phyloP scores from a whole-genome alignment of 352 stramenopile species.

The Phytophthora palmivora region DNA sequence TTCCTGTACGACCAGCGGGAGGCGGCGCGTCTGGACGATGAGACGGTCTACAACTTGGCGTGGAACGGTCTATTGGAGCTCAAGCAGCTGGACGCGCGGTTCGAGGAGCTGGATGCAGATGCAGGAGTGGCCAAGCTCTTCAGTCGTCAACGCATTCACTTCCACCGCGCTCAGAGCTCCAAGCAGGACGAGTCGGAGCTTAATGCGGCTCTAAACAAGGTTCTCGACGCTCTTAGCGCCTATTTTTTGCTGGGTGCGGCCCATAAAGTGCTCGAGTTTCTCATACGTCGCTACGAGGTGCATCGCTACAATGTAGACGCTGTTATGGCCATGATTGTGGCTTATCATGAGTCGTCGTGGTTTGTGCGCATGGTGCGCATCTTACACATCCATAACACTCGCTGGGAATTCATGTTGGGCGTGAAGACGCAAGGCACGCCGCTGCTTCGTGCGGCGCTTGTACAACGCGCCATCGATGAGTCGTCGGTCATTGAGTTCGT shows the following conservation, averaged over 20 bases:
- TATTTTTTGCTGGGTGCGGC: conserved; percentile 82
- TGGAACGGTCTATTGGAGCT: conserved; percentile 86
- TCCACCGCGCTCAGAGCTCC: conserved; percentile 74
- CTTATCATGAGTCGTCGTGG: conserved; percentile 87
- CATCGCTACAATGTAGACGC: conserved; percentile 89
- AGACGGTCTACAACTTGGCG: conserved; percentile 87
- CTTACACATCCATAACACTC: conserved; percentile 78
- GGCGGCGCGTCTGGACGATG: conserved; percentile 80
- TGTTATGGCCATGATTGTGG: conserved; percentile 82
- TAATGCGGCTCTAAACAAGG: conserved; percentile 63
- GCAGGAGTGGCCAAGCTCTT: conserved; percentile 66
- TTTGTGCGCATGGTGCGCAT: conserved; percentile 89
- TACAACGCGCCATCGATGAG: conserved; percentile 80
- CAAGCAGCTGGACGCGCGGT: conserved; percentile 75
- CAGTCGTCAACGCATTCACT: conserved; percentile 77
- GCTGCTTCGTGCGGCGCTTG: conserved; percentile 69
- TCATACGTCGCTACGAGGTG: conserved; percentile 89
- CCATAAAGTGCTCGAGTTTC: conserved; percentile 91
- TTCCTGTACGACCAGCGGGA: conserved; percentile 89
- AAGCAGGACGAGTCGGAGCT: conserved; percentile 73
- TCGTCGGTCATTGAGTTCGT: conserved; percentile 81
- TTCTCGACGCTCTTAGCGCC: conserved; percentile 84
- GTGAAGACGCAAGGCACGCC: conserved; percentile 78
- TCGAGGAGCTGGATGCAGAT: conserved; percentile 73
- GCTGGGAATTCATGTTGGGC: conserved; percentile 84